Evolutionary conservation across 2,329 filamentous ascomycete genomes (phyloP).

Genomic region (Colletotrichum simmondsii): DNA sequence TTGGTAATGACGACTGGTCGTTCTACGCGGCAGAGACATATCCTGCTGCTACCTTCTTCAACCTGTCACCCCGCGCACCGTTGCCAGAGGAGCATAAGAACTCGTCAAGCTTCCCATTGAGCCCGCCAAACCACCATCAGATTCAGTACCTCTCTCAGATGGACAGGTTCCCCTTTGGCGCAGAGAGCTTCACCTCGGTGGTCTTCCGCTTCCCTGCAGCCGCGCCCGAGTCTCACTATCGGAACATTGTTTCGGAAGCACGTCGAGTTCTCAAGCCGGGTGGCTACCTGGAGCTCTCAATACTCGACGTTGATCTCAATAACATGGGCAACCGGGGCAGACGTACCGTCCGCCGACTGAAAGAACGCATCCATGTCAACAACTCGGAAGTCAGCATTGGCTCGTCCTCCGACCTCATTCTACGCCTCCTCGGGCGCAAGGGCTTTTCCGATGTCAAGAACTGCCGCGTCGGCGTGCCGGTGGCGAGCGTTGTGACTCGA

Average conservation of each 20-base stretch:
- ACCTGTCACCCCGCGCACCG: constrained; percentile 71
- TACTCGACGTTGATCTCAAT: constrained; percentile 83
- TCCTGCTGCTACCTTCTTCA: constrained; percentile 79
- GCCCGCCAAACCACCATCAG: constrained; percentile 79
- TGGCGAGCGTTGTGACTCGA: constrained; percentile 63
- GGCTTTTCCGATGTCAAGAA: constrained; percentile 80
- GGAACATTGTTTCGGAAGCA: constrained; percentile 78
- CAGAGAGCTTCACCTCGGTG: constrained; percentile 79
- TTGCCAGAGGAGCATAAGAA: constrained; percentile 56
- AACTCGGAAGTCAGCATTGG: constrained; percentile 70
- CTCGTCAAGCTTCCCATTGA: constrained; percentile 61
- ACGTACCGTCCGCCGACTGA: constrained; percentile 75
- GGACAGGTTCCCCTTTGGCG: constrained; percentile 78
- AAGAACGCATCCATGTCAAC: constrained; percentile 73
- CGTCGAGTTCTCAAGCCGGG: constrained; percentile 82
- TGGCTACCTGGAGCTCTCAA: constrained; percentile 81
- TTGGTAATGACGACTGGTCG: constrained; percentile 90
- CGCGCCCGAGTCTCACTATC: constrained; percentile 74
- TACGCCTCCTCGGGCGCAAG: constrained; percentile 73
- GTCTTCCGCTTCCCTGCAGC: constrained; percentile 82
- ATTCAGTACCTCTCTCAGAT: constrained; percentile 73
- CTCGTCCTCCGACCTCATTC: constrained; percentile 69
- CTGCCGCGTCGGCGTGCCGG: constrained; percentile 82
- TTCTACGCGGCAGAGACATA: constrained; percentile 88
- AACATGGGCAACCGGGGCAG: constrained; percentile 82